Conservation (phyloP, 1,284 basidiomycete species). For the Athelia sp. region DNA sequence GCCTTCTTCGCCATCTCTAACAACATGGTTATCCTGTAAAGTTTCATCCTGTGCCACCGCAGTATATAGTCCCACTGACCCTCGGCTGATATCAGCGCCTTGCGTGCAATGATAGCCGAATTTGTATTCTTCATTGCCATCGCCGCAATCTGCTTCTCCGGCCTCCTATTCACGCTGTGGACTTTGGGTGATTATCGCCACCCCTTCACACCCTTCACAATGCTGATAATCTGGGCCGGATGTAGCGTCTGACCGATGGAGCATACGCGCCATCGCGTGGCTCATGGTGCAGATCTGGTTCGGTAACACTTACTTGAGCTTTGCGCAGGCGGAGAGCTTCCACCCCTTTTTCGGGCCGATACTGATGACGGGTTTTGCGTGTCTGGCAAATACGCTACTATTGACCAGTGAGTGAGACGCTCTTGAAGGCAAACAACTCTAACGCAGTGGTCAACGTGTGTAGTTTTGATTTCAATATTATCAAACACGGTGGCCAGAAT, state of each 20-base stretch:
- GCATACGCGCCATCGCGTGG: constrained; percentile 70
- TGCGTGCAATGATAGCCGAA: constrained; percentile 72
- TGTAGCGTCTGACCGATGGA: constrained; percentile 52
- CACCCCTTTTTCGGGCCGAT: constrained; percentile 84
- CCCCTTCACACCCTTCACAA: constrained; percentile 10
- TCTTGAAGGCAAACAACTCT: background rate
- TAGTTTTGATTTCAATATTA: constrained; percentile 81
- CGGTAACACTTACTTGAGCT: constrained; percentile 73
- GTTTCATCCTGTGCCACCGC: constrained; percentile 4
- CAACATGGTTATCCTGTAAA: constrained; percentile 78
- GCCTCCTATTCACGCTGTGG: constrained; percentile 81
- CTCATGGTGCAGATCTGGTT: constrained; percentile 83
- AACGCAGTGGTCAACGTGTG: too few relatives aligned
- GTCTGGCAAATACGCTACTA: constrained; percentile 74
- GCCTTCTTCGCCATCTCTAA: constrained; percentile 85
- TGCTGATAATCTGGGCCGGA: constrained; percentile 11
- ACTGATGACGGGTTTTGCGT: constrained; percentile 82
- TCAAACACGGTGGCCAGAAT: constrained; percentile 84
- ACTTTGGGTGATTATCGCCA: constrained; percentile 52
- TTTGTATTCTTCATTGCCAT: constrained; percentile 85
- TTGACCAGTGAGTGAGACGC: constrained; percentile 57
- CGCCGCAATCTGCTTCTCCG: constrained; percentile 81
- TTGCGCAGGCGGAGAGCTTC: constrained; percentile 65
- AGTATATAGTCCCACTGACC: too few relatives aligned
- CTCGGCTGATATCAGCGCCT: constrained; percentile 39